Evolutionary conservation across 2,329 filamentous ascomycete genomes (phyloP), one percentile per base, ranked within the genome.

Genomic region (Chlorencoelia australis): DNA sequence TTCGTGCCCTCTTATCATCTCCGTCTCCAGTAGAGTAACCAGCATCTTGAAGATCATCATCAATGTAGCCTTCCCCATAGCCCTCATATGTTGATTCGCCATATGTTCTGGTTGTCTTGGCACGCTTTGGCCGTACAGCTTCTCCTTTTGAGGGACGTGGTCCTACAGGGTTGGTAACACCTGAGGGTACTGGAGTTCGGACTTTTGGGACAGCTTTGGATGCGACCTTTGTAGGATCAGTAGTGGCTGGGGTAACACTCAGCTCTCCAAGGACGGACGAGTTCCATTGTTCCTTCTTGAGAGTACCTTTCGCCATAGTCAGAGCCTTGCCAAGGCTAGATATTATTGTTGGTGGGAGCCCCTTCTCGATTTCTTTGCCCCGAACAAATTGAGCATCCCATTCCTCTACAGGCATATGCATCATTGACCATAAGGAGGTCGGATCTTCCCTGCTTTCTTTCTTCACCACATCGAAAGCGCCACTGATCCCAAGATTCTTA

Each of bases 11-110:
- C 48, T 61, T 61, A 37, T 80, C 75, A 48, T 82, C 80, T 48
- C 76, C 75, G 47, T 82, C 81, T 40, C 76, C 79, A 15, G 80
- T 83, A 15, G 79, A 83, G 52, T 85, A 79, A n/a, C 73, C 75
- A 11, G 63, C 65, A 9, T 71, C 76, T 38, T 68, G 73, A 7
- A 56, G 58, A 43, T 81, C 80, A 45, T 84, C 79, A 44, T 86
- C 81, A 7, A 69, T 69, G 47, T 69, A 85, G 21, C 78, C 77
- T 47, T 86, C 80, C 29, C 74, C 72, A 51, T 87, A 87, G 27
- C 82, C 82, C 50, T 82, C 76, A 52, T 73, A 88, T 50, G 78
- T 83, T 49, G 68, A 72, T 45, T 88, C 82, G 25, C 79, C 76
- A 54, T 87, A 88, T 44, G 77, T 73, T 31, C 83, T 71, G 66